phyloP scores from a whole-genome alignment of 768 basidiomycete genomes.

The Polyporus arcularius region DNA sequence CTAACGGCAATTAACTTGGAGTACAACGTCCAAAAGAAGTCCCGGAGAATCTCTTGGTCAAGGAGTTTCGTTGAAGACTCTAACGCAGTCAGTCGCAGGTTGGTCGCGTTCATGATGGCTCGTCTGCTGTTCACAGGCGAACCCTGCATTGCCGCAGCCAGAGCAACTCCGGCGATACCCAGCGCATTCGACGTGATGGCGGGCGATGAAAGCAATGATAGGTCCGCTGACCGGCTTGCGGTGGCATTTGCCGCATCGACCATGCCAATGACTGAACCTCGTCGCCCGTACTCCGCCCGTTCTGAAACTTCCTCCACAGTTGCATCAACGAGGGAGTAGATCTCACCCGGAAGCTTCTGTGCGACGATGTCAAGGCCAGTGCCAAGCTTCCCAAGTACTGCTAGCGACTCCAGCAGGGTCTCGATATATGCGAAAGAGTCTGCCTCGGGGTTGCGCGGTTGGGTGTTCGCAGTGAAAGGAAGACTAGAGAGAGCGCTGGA shows the following conservation, averaged over 20 bases:
- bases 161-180: conserved; percentile 25
- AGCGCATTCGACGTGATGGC: conserved; percentile 14
- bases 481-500: conserved; percentile 19
- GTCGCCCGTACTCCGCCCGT: conserved; percentile 75
- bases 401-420: conserved; percentile 88
- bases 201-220: conserved; percentile 18
- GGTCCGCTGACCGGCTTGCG: conserved; percentile 13
- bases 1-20: conserved; percentile 93
- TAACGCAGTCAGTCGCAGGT: conserved; percentile 67
- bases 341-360: conserved; percentile 81
- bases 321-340: conserved; percentile 80
- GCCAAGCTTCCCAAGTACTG: conserved; percentile 87
- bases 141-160: conserved; percentile 13
- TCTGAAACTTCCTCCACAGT: conserved; percentile 93
- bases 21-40: conserved; percentile 97
- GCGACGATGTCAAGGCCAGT: conserved; percentile 78
- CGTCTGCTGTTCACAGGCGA: conserved; percentile 7
- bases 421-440: conserved; percentile 96
- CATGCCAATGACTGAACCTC: conserved; percentile 41
- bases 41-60: conserved; percentile 84
- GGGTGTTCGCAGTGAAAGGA: conserved; percentile 21
- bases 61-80: conserved; percentile 70
- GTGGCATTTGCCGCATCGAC: conserved; percentile 27
- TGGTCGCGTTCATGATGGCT: conserved; percentile 41
- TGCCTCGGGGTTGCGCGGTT: conserved; percentile 71